Base-by-base conservation (phyloP, 345 rosid genomes). In the Arabidopsis suecica region DNA sequence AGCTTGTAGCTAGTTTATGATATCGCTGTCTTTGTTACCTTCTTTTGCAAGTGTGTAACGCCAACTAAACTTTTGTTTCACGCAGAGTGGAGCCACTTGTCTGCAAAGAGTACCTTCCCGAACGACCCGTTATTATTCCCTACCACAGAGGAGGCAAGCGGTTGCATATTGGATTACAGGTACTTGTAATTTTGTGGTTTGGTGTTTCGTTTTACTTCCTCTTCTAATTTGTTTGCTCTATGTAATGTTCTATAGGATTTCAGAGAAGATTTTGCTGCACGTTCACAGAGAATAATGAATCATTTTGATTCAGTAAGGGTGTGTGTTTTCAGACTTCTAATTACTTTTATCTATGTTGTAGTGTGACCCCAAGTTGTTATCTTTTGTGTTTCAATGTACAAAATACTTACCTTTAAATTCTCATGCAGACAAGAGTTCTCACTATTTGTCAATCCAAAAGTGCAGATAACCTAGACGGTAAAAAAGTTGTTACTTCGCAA, bases 91-190 rank as follows among this genome's bases (percentile, higher is more conserved):
- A 95, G 74, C 99, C 99, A 54, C 91, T 95, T 61, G 94, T 95
- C 55, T 95, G 99, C 78, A 89, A 90, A 79, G 97, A 90, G 69
- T 87, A 80, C 77, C 51, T 85, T 59, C 44, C 55, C 60, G 84
- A 77, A 68, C 90, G 97, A 69, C 99, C 99, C 4, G 93, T 90
- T 69, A 83, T 90, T 76, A 67, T 95, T 73, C 99, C 99, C 74
- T 95, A 95, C 75, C 97, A 95, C 82, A 90, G 76, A 86, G 99
- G 99, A 64, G 99, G 99, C 68, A 92, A 82, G 84, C 85, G 98
- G 84, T 72, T 95, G 90, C 99, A 95, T 65, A 92, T 93, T 75
- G 98, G 98, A 45, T 84, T 90, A 58, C 97, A 89, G 86, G 99
- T 95, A 79, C 47, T 28, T n/a, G 1, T 12, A 71, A 38, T 64